Base-by-base conservation (phyloP, 345 rosid species). In the Alliaria petiolata region DNA sequence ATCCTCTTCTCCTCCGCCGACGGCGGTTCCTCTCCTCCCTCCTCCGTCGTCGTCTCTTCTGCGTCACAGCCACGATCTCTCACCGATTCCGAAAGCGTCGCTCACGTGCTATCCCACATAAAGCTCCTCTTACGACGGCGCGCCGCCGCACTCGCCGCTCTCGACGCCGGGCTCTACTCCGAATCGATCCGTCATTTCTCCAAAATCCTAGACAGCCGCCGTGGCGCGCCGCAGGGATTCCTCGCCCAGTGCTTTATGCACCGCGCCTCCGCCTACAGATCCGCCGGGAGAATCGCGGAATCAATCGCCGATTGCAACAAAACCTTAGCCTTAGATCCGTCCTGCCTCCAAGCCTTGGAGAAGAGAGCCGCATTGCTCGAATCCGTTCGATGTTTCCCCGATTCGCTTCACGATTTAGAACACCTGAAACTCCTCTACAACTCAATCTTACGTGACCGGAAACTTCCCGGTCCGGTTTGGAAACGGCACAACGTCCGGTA, bases 381-480 rank as follows among this genome's bases (percentile, higher is more conserved):
- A 52, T 64, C 86, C n/a, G 80, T 95, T 52, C 85, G 95, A 3
- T 89, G 99, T 81, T 79, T 88, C 64, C 96, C 99, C 0, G 99
- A 95, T 60, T 85, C 90, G 54, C 82, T 95, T 16, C 99, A 95
- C 34, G 99, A 95, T 54, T 84, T 95, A 4, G 99, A 95, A 67
- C 99, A 95, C 79, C 65, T 95, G 58, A 95, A 95, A 42, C 87
- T 95, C 13, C 75, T 95, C 22, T 95, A 86, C 75, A 95, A 95
- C 72, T 87, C 99, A 8, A 86, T 95, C 52, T 68, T 92, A 54
- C 86, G 99, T 0, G 98, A 92, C n/a, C 72, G 98, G 78, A 92
- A 90, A 75, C 92, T 95, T 2, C 99, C 98, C 2, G 99, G 99
- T 39, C 99, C 99, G 31, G 93, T 82, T 40, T 95, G 99, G 99